phyloP scores from a whole-genome alignment of 164 flowering plant species.

The Paratinospora sagittata region DNA sequence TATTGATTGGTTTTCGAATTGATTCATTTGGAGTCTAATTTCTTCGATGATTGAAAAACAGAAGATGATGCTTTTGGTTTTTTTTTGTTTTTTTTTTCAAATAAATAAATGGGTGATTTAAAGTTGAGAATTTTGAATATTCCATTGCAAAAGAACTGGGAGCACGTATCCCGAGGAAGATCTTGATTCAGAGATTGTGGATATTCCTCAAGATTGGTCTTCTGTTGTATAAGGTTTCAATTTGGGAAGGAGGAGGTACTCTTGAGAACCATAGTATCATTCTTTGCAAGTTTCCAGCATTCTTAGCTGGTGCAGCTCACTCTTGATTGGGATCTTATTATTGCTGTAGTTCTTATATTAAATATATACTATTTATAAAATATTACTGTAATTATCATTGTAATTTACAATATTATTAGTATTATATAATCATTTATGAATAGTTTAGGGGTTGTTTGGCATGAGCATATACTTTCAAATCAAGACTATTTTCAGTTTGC shows the following conservation, averaged over 20 bases:
- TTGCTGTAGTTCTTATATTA: neutral
- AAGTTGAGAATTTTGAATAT: too few species aligned
- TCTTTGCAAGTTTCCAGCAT: neutral
- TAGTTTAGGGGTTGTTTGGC: neutral
- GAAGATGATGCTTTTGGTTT: too few species aligned
- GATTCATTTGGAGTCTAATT: neutral
- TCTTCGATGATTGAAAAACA: too few species aligned
- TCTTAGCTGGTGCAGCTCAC: conserved; percentile 8
- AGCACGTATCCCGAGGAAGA: neutral
- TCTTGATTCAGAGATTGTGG: neutral
- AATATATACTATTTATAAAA: neutral
- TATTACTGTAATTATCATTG: neutral
- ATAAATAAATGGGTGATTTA: too few species aligned
- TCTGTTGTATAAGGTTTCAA: neutral
- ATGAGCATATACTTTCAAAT: neutral
- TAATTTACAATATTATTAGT: neutral
- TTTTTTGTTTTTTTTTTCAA: too few species aligned
- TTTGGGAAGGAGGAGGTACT: too few species aligned
- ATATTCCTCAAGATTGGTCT: neutral
- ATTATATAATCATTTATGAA: neutral
- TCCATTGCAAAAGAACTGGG: neutral
- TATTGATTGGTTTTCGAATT: neutral
- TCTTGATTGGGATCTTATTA: neutral
- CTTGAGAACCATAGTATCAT: neutral
- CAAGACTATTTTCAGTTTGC: too few species aligned